Base-by-base conservation (phyloP, 2,329 filamentous ascomycete genomes). In the Westerdykella sp. region DNA sequence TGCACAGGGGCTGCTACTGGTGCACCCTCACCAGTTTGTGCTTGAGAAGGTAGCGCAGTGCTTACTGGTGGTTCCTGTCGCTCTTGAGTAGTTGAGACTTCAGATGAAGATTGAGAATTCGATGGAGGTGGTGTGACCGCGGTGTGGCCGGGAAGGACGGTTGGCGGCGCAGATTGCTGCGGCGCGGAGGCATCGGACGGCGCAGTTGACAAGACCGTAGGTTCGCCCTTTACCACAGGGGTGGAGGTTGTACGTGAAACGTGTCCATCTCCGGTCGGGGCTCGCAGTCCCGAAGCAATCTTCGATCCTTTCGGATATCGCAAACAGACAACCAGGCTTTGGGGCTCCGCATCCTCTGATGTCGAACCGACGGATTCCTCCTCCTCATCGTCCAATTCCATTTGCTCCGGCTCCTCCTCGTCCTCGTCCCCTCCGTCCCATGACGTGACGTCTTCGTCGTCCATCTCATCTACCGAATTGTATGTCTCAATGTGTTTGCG, bases 401-500 rank as follows among this genome's bases (percentile, higher is more conserved):
- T 74, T 41, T 86, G 82, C 5, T 83, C 83, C 21, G 82, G 80
- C 43, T 87, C 78, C 39, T 87, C 78, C 31, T 84, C 81, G 44
- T 85, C 84, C 45, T 89, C 85, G 43, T 85, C 85, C 10, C 83
- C 85, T 40, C 84, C 83, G 36, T 88, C 83, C 60, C 81, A 87
- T 45, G 75, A 77, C 13, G 74, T 77, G 22, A 69, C 69, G 5
- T 69, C 75, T 41, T 83, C 83, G 6, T 81, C 82, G 35, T 79
- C 80, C 7, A 87, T 80, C 56, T 80, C 77, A 56, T 82, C 74
- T 56, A 79, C 72, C 31, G 77, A 76, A 44, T 81, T 77, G 58
- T 83, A 81, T 30, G 73, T 71, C 37, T 73, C 71, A 39, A 71
- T 74, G 56, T 74, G 65, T 41, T 56, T 52, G 46, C 51, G 49